Evolutionary conservation across 2,329 filamentous ascomycete genomes (phyloP), one percentile per base, ranked within the genome.

Genomic region (Hirsutella thompsonii): DNA sequence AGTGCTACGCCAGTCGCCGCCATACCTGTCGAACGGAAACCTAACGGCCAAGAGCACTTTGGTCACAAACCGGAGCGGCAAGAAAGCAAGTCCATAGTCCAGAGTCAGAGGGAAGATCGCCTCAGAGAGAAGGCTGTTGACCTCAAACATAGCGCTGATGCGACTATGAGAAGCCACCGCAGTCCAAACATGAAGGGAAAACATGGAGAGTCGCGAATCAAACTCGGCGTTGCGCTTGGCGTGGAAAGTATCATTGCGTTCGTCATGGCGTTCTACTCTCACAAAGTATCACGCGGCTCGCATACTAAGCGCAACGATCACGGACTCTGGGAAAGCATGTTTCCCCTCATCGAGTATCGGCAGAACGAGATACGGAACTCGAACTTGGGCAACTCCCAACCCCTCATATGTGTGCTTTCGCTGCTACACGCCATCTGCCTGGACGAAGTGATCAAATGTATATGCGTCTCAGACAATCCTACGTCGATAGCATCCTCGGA

Each of bases 91-190:
- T 46, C 49, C 2, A 50, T 65, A 20, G 55, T 55, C 8, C 56
- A 64, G 1, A 63, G 58, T 8, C 56, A 64, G 1, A 63, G 58
- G 34, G 60, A 66, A 19, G 46, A 49, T 11, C 56, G 52, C 26
- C 67, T 66, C 47, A 56, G 54, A 21, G 52, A 46, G 3, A 49
- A 74, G 8, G 74, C 69, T 2, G 67, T 61, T 26, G 67, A 63
- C 40, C 58, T 77, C 16, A 78, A 78, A 58, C 72, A 75, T 45
- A 59, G 66, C 11, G 69, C 71, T 20, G 74, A 78, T 46, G 38
- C 52, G 3, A 64, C 57, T 14, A 62, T 72, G 44, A 50, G 54
- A 35, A 47, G 40, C 0, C 49, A 48, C 14, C 48, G 46, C 29
- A 49, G 42, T 29, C 47, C 57, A 5, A 55, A 49, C 42, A 42